Evolutionary conservation across 768 basidiomycete species (phyloP).

Genomic region (Boletus huronensis): DNA sequence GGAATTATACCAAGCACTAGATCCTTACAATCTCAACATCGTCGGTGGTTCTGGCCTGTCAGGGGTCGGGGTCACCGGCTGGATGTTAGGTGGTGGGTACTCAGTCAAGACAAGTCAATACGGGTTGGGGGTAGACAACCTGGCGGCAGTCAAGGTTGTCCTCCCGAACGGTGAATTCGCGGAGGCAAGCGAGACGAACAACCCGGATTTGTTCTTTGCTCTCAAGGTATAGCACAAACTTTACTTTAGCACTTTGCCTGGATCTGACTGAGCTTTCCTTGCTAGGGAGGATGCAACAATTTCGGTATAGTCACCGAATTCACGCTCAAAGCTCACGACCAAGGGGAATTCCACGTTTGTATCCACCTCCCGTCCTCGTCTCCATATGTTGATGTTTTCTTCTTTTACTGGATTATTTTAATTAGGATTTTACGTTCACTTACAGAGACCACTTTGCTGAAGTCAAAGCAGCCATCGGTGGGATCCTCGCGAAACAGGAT

Average conservation of each 20-base stretch:
- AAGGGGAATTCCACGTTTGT: slow-evolving; percentile 8
- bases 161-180: slow-evolving; percentile 25
- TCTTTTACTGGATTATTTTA: no score
- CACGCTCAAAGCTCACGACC: slow-evolving; percentile 17
- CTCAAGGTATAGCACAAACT: slow-evolving; percentile 1
- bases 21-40: background rate
- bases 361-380: background rate
- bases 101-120: slow-evolving; percentile 33
- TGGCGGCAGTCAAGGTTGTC: slow-evolving; percentile 27
- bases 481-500: background rate
- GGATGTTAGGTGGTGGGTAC: slow-evolving; percentile 28
- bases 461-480: slow-evolving; percentile 9
- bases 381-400: background rate
- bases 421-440: background rate
- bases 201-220: slow-evolving; percentile 3
- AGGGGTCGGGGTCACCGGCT: background rate
- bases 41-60: background rate
- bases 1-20: background rate
- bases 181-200: background rate
- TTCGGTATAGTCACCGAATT: slow-evolving; percentile 28
- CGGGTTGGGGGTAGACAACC: slow-evolving; percentile 35
- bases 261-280: background rate
- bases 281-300: slow-evolving; percentile 28
- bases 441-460: background rate
- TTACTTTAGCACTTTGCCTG: no score